Evolutionary conservation across 176 grass and related monocot genomes (phyloP), one percentile per base, ranked within the genome.

Genomic region (Chrysopogon serrulatus): DNA sequence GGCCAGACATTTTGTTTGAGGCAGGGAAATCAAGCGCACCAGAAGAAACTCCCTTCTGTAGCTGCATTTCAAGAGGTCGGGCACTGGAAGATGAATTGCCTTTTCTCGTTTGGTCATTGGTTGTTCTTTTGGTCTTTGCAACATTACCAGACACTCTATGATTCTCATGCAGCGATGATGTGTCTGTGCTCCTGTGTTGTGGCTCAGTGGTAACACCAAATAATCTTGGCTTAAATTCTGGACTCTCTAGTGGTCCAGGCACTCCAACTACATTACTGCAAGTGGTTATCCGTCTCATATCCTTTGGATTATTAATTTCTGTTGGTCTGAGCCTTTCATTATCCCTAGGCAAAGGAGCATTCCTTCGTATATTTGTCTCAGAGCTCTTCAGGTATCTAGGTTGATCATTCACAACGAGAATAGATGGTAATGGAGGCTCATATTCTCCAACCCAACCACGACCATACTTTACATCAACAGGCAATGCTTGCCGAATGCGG

Each of bases 391-490:
- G 65, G 73, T 56, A 73, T 72, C 76, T 84, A 43, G 31, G 70
- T 56, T 86, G 82, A 48, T 88, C 84, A 71, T 92, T 78, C 40
- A 93, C 32, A 74, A 84, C 79, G 35, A 99, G 68, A 82, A 99
- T 68, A 80, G 90, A 27, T 19, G 89, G 88, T 60, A 71, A 79
- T 14, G 79, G 86, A 62, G 97, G 88, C 66, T 99, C 93, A 79
- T 89, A 96, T 79, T 99, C 97, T 66, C 78, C 90, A 64, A 99
- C 90, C 97, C 97, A 99, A 73, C 97, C 97, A 94, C 82, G 91
- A 11, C 93, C 97, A 80, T 94, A 99, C 79, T 89, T 96, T 40
- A 90, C 82, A 63, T 89, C 93, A 86, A 82, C 40, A 65, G 97
- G 97, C 77, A 99, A 85, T 36, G 84, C 90, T 87, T 79, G 89